Conservation (phyloP, 1,284 basidiomycete genomes). For the Entoloma clypeatum region DNA sequence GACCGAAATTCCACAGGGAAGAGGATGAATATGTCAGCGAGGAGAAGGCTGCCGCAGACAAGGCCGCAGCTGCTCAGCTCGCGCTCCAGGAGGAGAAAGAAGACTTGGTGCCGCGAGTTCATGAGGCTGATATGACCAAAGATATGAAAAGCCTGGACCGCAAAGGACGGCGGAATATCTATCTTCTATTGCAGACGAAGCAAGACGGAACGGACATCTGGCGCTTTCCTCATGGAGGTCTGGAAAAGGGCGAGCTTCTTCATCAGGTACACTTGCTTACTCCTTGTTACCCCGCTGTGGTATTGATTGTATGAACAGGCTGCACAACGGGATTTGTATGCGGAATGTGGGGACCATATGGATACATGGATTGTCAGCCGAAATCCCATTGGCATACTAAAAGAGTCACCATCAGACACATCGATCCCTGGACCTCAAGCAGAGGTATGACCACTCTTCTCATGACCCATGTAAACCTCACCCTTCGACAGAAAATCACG, state of each 20-base stretch:
- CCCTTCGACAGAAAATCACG: constrained; percentile 37
- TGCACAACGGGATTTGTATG: constrained; percentile 60
- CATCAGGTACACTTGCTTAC: constrained; percentile 54
- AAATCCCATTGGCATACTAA: constrained; percentile 69
- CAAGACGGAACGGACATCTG: constrained; percentile 58
- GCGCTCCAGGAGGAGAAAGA: constrained; percentile 68
- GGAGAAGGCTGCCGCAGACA: constrained; percentile 45
- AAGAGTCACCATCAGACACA: constrained; percentile 33
- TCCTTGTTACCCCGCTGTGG: not conserved
- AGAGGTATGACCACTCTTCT: constrained; percentile 30
- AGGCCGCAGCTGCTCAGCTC: constrained; percentile 51
- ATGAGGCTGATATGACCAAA: constrained; percentile 56
- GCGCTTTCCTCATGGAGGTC: constrained; percentile 76
- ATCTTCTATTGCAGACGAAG: constrained; percentile 67
- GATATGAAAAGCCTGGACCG: constrained; percentile 80
- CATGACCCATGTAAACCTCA: not conserved
- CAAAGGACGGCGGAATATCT: constrained; percentile 81
- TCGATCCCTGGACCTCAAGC: constrained; percentile 24
- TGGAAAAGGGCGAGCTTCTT: constrained; percentile 61
- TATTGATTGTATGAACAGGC: constrained; percentile 40
- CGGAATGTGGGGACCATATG: constrained; percentile 70
- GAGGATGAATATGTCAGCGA: constrained; percentile 36
- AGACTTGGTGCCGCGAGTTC: constrained; percentile 53
- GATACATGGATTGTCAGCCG: constrained; percentile 80
- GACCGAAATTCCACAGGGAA: constrained; percentile 47